A percentile compares a stretch with the other conserved stretches of the same genome.
Evolutionary conservation across 2,329 filamentous ascomycete genomes (phyloP).

Genomic region (Chrysoporthe cubensis): DNA sequence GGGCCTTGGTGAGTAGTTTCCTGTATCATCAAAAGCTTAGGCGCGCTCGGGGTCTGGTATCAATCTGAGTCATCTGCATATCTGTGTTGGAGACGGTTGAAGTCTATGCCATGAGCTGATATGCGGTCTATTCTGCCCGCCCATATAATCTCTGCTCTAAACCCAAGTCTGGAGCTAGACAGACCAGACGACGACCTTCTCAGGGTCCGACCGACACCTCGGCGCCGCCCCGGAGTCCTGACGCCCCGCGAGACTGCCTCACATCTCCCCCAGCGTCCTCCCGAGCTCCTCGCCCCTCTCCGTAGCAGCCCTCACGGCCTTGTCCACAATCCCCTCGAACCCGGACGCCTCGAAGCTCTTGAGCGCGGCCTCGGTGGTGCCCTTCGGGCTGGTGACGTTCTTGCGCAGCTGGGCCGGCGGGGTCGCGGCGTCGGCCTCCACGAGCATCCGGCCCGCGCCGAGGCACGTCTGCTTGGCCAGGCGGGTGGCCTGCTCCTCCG

Average conservation of each 20-base stretch:
- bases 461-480: constrained; percentile 55
- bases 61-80: neutral
- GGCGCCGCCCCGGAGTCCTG: neutral
- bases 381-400: constrained; percentile 58
- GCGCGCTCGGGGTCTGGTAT: neutral
- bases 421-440: constrained; percentile 50
- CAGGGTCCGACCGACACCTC: neutral
- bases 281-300: constrained; percentile 49
- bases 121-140: neutral
- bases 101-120: neutral
- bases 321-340: constrained; percentile 48
- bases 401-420: constrained; percentile 51
- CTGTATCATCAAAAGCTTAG: neutral
- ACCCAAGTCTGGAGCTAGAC: neutral
- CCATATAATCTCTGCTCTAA: neutral
- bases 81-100: neutral
- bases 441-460: constrained; percentile 56
- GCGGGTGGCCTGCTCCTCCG: constrained; percentile 52
- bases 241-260: neutral
- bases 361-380: constrained; percentile 54
- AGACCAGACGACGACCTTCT: neutral
- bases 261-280: constrained; percentile 20
- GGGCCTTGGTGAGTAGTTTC: neutral
- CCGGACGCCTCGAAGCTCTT: constrained; percentile 51
- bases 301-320: constrained; percentile 51